Evolutionary conservation across 225 moss, liverwort and hornwort species (phyloP).

Genomic region (Anthoceros angustus): DNA sequence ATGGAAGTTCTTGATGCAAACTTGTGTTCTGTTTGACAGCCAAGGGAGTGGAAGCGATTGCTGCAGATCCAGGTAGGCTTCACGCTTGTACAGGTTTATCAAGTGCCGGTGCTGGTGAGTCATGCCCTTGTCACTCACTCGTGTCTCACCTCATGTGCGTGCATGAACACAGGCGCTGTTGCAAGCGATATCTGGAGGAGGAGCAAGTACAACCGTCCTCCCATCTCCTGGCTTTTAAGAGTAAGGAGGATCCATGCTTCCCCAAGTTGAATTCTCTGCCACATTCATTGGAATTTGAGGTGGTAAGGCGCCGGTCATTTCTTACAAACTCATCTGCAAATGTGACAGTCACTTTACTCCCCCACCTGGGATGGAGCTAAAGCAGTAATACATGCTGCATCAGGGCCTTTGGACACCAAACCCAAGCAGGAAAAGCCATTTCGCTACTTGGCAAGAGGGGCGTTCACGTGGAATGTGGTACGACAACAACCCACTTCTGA

Average conservation of each 20-base stretch:
- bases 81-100: neutral
- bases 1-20: no score
- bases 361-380: conserved; percentile 82
- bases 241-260: conserved; percentile 8
- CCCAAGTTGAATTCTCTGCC: neutral
- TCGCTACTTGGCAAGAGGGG: conserved; percentile 57
- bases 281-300: neutral
- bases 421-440: conserved; percentile 23
- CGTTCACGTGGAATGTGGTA: conserved; percentile 60
- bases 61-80: conserved; percentile 64
- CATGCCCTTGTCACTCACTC: neutral
- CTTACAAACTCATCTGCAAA: neutral
- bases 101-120: neutral
- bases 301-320: no score
- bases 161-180: conserved; percentile 32
- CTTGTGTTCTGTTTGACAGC: conserved; percentile 21
- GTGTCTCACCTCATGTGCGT: neutral
- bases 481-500: neutral
- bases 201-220: conserved; percentile 22
- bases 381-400: conserved; percentile 56
- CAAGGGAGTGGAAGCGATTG: conserved; percentile 50
- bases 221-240: conserved; percentile 48
- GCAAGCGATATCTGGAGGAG: conserved; percentile 64
- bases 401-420: conserved; percentile 27
- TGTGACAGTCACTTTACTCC: conserved; percentile 39